phyloP scores from a whole-genome alignment of 495 filamentous ascomycete genomes.

The Aspergillus saccharolyticus region DNA sequence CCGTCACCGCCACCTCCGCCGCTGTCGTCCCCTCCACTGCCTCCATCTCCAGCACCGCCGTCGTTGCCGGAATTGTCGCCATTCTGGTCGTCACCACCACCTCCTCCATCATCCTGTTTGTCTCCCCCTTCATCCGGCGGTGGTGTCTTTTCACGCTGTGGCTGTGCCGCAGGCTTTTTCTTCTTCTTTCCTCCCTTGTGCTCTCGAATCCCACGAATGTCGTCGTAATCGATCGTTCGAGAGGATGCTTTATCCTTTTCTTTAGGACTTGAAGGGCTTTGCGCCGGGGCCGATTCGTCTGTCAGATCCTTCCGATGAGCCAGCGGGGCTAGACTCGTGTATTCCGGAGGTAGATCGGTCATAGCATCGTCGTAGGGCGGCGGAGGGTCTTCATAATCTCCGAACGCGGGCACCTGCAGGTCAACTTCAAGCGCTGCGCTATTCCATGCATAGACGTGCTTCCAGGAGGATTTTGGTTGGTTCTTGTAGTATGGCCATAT shows the following conservation, averaged over 20 bases:
- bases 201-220: constrained; percentile 44
- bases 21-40: constrained; percentile 27
- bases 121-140: constrained; percentile 15
- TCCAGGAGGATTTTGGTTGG: neutral
- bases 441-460: constrained; percentile 2
- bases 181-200: constrained; percentile 42
- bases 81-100: constrained; percentile 23
- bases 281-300: constrained; percentile 13
- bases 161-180: constrained; percentile 26
- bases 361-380: constrained; percentile 43
- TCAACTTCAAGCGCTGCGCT: constrained; percentile 14
- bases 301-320: constrained; percentile 21
- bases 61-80: constrained; percentile 14
- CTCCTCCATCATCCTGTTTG: constrained; percentile 24
- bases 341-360: constrained; percentile 41
- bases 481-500: neutral
- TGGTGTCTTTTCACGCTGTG: constrained; percentile 15
- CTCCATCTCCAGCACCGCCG: constrained; percentile 22
- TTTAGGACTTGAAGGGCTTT: constrained; percentile 29
- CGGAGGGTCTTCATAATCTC: constrained; percentile 28
- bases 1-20: constrained; percentile 22
- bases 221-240: constrained; percentile 50
- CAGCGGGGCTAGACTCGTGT: constrained; percentile 27
- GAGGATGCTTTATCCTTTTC: constrained; percentile 29
- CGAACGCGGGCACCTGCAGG: constrained; percentile 14